Evolutionary conservation across 2,329 filamentous ascomycete species (phyloP).

Genomic region (Alternaria gaisen): DNA sequence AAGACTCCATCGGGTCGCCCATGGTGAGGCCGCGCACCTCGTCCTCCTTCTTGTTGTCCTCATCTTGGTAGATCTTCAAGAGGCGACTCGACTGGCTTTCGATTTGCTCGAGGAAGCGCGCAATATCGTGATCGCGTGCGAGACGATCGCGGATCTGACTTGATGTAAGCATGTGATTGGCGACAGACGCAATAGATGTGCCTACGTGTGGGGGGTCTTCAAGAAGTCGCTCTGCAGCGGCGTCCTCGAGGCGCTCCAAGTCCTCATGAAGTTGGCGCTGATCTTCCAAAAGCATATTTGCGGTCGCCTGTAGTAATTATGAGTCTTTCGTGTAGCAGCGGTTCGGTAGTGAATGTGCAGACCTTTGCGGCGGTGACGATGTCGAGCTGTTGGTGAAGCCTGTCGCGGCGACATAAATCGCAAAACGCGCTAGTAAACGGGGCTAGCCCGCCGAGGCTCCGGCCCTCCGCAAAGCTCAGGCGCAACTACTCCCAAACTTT

Average conservation of each 20-base stretch:
- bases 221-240: constrained; percentile 84
- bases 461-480: constrained; percentile 25
- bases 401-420: constrained; percentile 25
- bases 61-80: constrained; percentile 84
- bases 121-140: constrained; percentile 89
- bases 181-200: not conserved
- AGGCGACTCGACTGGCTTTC: constrained; percentile 84
- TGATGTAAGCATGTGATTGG: constrained; percentile 9
- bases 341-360: constrained; percentile 24
- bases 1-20: constrained; percentile 88
- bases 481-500: constrained; percentile 37
- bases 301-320: constrained; percentile 31
- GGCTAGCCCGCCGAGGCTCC: constrained; percentile 24
- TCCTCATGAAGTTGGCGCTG: constrained; percentile 96
- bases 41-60: constrained; percentile 72
- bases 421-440: constrained; percentile 25
- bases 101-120: constrained; percentile 86
- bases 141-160: constrained; percentile 84
- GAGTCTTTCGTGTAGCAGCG: constrained; percentile 24
- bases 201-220: constrained; percentile 89
- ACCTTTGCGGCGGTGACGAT: constrained; percentile 34
- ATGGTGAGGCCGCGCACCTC: constrained; percentile 86
- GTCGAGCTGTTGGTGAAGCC: constrained; percentile 22
- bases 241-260: constrained; percentile 93
- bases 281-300: constrained; percentile 83